Base-by-base conservation (phyloP, 1,284 basidiomycete genomes). In the Agaricales sp. region DNA sequence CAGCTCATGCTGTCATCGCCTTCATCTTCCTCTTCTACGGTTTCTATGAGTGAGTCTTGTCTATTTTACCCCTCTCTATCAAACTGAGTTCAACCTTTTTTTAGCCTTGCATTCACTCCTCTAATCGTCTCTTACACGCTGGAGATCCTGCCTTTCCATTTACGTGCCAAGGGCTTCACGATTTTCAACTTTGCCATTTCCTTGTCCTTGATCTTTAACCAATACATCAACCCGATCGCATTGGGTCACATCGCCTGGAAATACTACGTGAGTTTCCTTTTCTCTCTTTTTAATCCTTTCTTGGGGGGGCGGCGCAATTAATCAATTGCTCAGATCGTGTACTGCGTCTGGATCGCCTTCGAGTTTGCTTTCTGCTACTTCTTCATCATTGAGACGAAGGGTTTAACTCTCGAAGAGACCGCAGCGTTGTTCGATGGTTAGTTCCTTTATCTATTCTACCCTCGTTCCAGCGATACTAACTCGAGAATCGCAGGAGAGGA, bases 381-480 rank as follows among this genome's bases (percentile, higher is more conserved):
- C 65, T 82, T 75, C 63, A 63, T 87, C 59, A 63, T 85, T 52
- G 86, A 88, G 69, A 88, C 85, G 47, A 83, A 78, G 69, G 73
- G 74, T 60, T 75, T 73, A 51, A 78, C 81, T 6, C 71, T 87
- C 52, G 85, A 88, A 63, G 84, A 88, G 67, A 85, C 82, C 4
- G 78, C 81, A 3, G 79, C 73, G n/a, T 60, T 87, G 39, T 87
- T 86, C 67, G 82, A 87, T 55, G 81, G 81, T 19, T 18, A 46
- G 19, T 41, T 48, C 45, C 2, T 47, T 26, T 16, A 24, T 30
- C 22, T 25, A n/a, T 6, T 47, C 16, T 19, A 22, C 30, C 20
- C 47, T 19, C 20, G 22, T 20, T 11, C n/a, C 20, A 21, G 24
- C 24, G 43, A 20, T 39, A 68, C 68, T 24, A 64, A 68, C 25